phyloP scores from a whole-genome alignment of 768 basidiomycete genomes.

The Lactifluus subvellereus region DNA sequence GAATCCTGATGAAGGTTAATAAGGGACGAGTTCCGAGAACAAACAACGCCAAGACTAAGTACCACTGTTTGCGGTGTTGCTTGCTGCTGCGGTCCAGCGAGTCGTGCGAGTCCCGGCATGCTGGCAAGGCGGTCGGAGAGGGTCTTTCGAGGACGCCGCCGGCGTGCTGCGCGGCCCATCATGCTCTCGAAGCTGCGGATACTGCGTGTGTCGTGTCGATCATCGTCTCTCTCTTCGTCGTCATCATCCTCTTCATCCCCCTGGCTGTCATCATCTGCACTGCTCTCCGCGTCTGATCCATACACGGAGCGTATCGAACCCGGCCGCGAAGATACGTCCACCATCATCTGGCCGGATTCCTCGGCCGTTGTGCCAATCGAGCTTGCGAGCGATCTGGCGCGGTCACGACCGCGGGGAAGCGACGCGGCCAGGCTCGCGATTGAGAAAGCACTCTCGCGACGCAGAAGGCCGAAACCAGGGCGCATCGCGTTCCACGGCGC shows the following conservation, averaged over 20 bases:
- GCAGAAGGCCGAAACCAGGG: conserved; percentile 60
- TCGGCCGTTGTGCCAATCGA: conserved; percentile 28
- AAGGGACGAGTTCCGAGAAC: not conserved
- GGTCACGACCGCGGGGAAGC: conserved; percentile 47
- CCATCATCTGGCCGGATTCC: conserved; percentile 47
- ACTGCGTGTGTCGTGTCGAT: conserved; percentile 57
- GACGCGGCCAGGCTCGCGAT: conserved; percentile 70
- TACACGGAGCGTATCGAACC: conserved; percentile 39
- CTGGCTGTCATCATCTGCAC: conserved; percentile 33
- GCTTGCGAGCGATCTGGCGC: conserved; percentile 30
- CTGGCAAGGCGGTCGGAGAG: conserved; percentile 78
- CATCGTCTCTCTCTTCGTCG: conserved; percentile 34
- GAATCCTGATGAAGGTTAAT: conserved; percentile 28
- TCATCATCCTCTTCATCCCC: conserved; percentile 39
- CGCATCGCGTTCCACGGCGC: conserved; percentile 40
- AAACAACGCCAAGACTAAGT: not conserved
- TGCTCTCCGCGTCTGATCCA: conserved; percentile 31
- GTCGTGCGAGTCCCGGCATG: conserved; percentile 54
- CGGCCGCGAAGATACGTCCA: conserved; percentile 51
- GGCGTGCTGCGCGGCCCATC: conserved; percentile 42
- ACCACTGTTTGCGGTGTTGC: conserved; percentile 5
- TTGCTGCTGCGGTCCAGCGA: conserved; percentile 28
- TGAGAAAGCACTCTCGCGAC: conserved; percentile 76
- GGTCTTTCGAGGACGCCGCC: conserved; percentile 48
- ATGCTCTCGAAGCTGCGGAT: conserved; percentile 85